phyloP scores from a whole-genome alignment of 352 stramenopile species.

The Phytophthora megakarya region DNA sequence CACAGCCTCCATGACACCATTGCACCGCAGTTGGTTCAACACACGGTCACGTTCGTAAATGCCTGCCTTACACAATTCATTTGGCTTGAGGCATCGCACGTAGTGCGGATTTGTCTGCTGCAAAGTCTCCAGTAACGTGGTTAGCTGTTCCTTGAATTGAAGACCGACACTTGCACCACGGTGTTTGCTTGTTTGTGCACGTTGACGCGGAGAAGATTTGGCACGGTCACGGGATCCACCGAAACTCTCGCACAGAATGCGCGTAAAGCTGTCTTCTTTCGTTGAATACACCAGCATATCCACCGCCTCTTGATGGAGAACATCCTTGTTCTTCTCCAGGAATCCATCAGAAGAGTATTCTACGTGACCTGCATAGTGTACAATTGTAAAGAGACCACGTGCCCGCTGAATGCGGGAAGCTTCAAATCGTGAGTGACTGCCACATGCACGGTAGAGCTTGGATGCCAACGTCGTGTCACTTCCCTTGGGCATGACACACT shows the following conservation, averaged over 20 bases:
- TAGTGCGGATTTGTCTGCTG: conserved; percentile 85
- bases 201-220: conserved; percentile 64
- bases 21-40: conserved; percentile 85
- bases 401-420: conserved; percentile 82
- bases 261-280: conserved; percentile 73
- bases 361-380: conserved; percentile 84
- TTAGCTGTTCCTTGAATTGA: conserved; percentile 88
- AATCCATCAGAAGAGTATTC: conserved; percentile 81
- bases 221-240: conserved; percentile 38
- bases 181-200: conserved; percentile 67
- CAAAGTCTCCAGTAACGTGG: conserved; percentile 71
- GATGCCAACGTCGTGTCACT: conserved; percentile 82
- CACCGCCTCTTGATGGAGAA: conserved; percentile 81
- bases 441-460: conserved; percentile 79
- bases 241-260: conserved; percentile 70
- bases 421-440: conserved; percentile 64
- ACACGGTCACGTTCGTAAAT: conserved; percentile 75
- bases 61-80: conserved; percentile 67
- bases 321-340: conserved; percentile 89
- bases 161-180: conserved; percentile 79
- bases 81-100: conserved; percentile 91
- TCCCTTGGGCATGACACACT: conserved; percentile 86
- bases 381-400: conserved; percentile 70
- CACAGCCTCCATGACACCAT: conserved; percentile 87
- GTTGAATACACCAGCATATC: conserved; percentile 80